phyloP scores from a whole-genome alignment of 2,329 filamentous ascomycete genomes.

The Talaromyces sp. region DNA sequence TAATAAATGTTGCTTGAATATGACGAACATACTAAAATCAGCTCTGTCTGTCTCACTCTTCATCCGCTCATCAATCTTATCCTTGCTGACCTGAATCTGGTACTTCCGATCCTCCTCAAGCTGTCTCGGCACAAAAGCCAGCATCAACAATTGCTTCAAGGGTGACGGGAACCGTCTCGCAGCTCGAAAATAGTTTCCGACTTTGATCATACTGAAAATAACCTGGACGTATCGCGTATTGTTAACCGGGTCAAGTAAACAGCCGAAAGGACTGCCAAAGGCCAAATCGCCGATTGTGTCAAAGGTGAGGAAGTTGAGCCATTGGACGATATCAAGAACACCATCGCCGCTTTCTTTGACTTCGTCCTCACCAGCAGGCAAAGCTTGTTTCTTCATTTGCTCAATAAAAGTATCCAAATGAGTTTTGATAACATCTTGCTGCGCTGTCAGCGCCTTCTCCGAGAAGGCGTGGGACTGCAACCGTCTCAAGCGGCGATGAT shows the following conservation, averaged over 20 bases:
- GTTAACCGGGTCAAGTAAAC: neutral
- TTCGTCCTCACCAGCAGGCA: neutral
- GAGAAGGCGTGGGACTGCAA: neutral
- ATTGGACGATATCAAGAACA: slow-evolving; percentile 30
- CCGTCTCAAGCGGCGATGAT: neutral
- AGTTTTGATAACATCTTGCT: slow-evolving; percentile 3
- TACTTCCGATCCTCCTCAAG: neutral
- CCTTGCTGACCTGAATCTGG: neutral
- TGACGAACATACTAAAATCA: neutral
- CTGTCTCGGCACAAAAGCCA: neutral
- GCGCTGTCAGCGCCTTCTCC: slow-evolving; percentile 7
- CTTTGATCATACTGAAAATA: neutral
- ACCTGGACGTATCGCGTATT: neutral
- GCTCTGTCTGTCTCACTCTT: neutral
- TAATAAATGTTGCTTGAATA: neutral
- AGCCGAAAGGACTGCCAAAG: slow-evolving; percentile 39
- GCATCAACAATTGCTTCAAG: neutral
- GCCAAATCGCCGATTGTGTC: slow-evolving; percentile 42
- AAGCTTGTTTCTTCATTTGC: slow-evolving; percentile 18
- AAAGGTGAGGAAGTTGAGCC: slow-evolving; percentile 38
- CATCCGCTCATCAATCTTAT: neutral
- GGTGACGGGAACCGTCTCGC: neutral
- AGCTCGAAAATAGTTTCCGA: neutral
- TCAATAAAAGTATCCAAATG: slow-evolving; percentile 26
- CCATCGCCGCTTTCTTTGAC: slow-evolving; percentile 4